Base-by-base conservation (phyloP, 1,284 basidiomycete species). In the Rhodotorula mucilaginosa region DNA sequence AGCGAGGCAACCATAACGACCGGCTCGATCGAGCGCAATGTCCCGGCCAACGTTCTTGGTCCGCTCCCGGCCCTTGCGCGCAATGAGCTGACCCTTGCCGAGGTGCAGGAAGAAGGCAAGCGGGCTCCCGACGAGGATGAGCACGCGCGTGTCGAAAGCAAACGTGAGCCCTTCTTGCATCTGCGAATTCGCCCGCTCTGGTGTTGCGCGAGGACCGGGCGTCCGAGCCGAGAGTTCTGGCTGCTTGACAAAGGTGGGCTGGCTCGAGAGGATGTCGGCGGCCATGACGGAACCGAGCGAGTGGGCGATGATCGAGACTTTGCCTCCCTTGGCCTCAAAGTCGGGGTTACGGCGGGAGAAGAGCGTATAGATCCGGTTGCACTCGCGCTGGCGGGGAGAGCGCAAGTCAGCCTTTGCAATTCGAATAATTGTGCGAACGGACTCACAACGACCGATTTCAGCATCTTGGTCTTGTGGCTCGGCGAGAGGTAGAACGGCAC, bases 91-190 rank as follows among this genome's bases (percentile, higher is more conserved):
- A 1, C 76, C 80, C 26, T 78, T 75, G 1, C 72, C 69, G 18
- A 75, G 70, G 44, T 80, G 76, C 21, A 81, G 71, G 77, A 79
- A 79, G 67, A 79, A 80, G 34, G 72, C 74, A 21, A 75, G 61
- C 31, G 80, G 80, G 64, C 75, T 77, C 15, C 80, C 80, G n/a
- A 81, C 74, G 59, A 81, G 77, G 73, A 81, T 79, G 16, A 76
- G 58, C 19, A 74, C 70, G 39, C 75, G 65, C 3, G 79, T 79
- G 59, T 81, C 75, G 71, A 81, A 80, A 7, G 74, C 74, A 65
- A 79, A 72, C 57, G 73, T 64, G 31, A 62, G 61, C 5, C 52
- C 63, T 3, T 47, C 63, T 23, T 54, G 39, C n/a, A 19, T n/a
- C 18, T n/a, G 44, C 8, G 52, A 12, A 21, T 8, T 16, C 8